Conservation (phyloP, 495 filamentous ascomycete species). For the Emericellopsis terricola region DNA sequence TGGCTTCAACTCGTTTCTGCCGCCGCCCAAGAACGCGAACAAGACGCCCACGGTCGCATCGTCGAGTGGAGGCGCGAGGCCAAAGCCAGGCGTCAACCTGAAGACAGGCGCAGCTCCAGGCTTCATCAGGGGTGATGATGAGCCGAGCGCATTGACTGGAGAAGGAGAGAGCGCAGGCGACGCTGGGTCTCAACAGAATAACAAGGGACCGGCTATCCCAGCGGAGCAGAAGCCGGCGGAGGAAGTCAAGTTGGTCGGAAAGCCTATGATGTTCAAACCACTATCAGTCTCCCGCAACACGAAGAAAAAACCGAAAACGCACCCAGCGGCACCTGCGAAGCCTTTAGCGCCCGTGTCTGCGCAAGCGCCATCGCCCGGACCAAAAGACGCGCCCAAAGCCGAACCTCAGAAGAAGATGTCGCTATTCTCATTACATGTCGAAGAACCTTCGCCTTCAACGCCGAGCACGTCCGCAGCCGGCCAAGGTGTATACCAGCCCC, state of each 20-base stretch:
- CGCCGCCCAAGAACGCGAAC: constrained; percentile 52
- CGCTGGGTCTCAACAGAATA: constrained; percentile 8
- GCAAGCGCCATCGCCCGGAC: neutral
- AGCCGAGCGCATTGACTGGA: constrained; percentile 9
- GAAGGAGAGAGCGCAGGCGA: constrained; percentile 4
- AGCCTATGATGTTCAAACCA: constrained; percentile 74
- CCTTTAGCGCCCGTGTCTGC: neutral
- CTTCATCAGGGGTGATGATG: constrained; percentile 42
- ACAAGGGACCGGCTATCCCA: constrained; percentile 18
- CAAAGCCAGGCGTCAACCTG: constrained; percentile 40
- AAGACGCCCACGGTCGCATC: constrained; percentile 11
- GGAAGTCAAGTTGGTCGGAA: constrained; percentile 52
- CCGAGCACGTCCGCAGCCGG: neutral
- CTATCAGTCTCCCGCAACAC: constrained; percentile 57
- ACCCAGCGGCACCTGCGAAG: constrained; percentile 5
- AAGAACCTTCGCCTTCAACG: constrained; percentile 6
- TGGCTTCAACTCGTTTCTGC: constrained; percentile 74
- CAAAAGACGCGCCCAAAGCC: neutral
- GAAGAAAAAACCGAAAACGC: constrained; percentile 35
- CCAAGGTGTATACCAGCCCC: constrained; percentile 20
- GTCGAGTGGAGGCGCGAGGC: constrained; percentile 16
- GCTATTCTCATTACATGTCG: constrained; percentile 25
- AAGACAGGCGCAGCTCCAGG: constrained; percentile 66
- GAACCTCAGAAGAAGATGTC: constrained; percentile 19
- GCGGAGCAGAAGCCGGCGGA: constrained; percentile 29